A percentile compares a stretch with the other conserved stretches of the same genome.
Evolutionary conservation across 2,329 filamentous ascomycete species (phyloP).

Genomic region (Fusarium penzigii): DNA sequence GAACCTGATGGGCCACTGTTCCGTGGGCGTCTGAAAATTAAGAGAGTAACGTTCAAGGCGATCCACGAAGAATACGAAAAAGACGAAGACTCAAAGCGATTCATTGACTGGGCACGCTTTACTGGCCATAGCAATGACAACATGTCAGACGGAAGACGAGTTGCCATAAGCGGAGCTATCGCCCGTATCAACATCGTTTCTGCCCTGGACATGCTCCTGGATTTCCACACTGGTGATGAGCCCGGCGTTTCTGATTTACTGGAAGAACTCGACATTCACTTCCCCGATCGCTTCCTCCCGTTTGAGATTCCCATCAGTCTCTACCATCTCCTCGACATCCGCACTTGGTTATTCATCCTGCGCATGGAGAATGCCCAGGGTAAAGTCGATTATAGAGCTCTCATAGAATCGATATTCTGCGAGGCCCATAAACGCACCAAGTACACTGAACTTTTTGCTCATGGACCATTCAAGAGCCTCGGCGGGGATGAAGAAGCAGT

Average conservation of each 20-base stretch:
- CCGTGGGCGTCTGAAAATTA: slow-evolving; percentile 25
- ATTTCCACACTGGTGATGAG: slow-evolving; percentile 6
- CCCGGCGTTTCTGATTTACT: slow-evolving; percentile 31
- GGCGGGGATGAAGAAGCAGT: slow-evolving; percentile 14
- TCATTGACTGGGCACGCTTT: slow-evolving; percentile 32
- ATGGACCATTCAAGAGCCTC: slow-evolving; percentile 30
- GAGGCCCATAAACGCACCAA: slow-evolving; percentile 5
- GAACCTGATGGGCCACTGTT: slow-evolving; percentile 21
- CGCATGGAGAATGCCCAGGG: slow-evolving; percentile 13
- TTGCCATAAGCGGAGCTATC: slow-evolving; percentile 13
- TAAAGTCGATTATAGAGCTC: slow-evolving; percentile 13
- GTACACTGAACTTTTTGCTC: slow-evolving; percentile 12
- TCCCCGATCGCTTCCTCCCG: slow-evolving; percentile 32
- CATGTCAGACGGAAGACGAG: neutral
- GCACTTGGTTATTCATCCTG: slow-evolving; percentile 38
- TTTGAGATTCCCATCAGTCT: slow-evolving; percentile 14
- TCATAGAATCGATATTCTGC: slow-evolving; percentile 36
- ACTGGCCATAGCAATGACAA: neutral
- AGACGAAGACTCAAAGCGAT: slow-evolving; percentile 15
- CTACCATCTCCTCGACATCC: slow-evolving; percentile 37
- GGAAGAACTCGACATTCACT: slow-evolving; percentile 31
- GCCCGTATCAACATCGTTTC: slow-evolving; percentile 39
- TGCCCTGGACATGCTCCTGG: slow-evolving; percentile 32
- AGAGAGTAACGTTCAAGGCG: slow-evolving; percentile 27
- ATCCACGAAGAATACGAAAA: slow-evolving; percentile 28